Evolutionary conservation across 1,284 basidiomycete genomes (phyloP), one percentile per base, ranked within the genome.

Genomic region (Ceratobasidium sp.): DNA sequence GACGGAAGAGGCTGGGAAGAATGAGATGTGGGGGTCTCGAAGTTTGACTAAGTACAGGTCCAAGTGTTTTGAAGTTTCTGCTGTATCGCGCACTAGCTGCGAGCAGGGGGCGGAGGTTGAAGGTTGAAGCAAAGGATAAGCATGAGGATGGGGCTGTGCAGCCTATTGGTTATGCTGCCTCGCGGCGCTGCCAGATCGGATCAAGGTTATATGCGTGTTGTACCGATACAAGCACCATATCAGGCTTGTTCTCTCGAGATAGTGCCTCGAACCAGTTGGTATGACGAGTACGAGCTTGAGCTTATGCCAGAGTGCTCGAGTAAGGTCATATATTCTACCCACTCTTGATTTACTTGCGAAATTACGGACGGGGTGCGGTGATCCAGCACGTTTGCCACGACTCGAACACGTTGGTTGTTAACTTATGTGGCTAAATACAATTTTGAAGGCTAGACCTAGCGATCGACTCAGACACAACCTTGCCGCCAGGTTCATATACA

Each of bases 71-170:
- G 65, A 45, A 48, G 53, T 50, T 57, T 58, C 65, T 58, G 64
- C 46, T 65, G 50, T 65, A 45, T 18, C 64, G 52, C 53, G 52
- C 52, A 53, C 52, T 53, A 69, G 65, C 32, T 41, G 62, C 23
- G 62, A 55, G 36, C 23, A 58, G 62, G 52, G 52, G 52, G 52
- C 28, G 52, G 52, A 32, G 30, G 48, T 50, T 50, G 28, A 39
- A 69, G 52, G 65, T 57, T 69, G 65, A 69, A 69, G 52, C 41
- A 46, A 34, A 21, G 65, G 46, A 46, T n/a, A 69, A 58, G 53
- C 65, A 69, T 69, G 65, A 69, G 65, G 65, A 52, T 41, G 65
- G n/a, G 65, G 65, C 65, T 69, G 65, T 69, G 65, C 48, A 52
- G 28, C 32, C 34, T 60, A 48, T 58, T 57, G 30, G 65, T 57